Percentiles rank a stretch among this genome's conserved stretches.
Conservation (phyloP, 2,329 filamentous ascomycete genomes). For the Cladophialophora exuberans region DNA sequence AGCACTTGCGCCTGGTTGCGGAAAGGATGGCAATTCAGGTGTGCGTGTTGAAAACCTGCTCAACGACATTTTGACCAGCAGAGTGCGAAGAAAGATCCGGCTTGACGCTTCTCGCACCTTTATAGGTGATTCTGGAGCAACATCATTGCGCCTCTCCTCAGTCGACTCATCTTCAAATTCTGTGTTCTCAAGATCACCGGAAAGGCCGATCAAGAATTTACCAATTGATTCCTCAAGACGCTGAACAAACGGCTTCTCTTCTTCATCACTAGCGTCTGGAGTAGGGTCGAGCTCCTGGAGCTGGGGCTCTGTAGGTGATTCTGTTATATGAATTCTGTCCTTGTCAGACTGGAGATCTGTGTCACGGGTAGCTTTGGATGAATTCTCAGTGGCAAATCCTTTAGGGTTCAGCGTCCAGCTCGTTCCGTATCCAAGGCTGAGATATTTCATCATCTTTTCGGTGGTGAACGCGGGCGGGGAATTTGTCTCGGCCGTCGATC, state of each 20-base stretch:
- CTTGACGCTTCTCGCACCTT: slow-evolving; percentile 13
- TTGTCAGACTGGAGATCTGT: not conserved
- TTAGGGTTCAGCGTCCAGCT: slow-evolving; percentile 48
- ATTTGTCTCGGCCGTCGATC: not conserved
- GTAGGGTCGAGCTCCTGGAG: slow-evolving; percentile 30
- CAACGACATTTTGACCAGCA: slow-evolving; percentile 40
- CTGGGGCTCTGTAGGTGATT: slow-evolving; percentile 7
- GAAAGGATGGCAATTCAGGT: not conserved
- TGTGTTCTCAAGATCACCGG: slow-evolving; percentile 45
- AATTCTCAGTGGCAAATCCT: slow-evolving; percentile 21
- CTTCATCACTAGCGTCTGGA: slow-evolving; percentile 33
- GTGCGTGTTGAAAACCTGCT: slow-evolving; percentile 11
- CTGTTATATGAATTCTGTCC: not conserved
- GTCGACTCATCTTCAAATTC: slow-evolving; percentile 40
- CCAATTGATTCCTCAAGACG: slow-evolving; percentile 37
- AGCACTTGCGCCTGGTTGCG: not conserved
- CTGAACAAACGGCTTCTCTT: slow-evolving; percentile 28
- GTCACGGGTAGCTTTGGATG: not conserved
- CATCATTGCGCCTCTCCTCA: slow-evolving; percentile 30
- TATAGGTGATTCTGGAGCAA: not conserved
- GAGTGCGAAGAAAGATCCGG: slow-evolving; percentile 41
- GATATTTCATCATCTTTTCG: slow-evolving; percentile 53
- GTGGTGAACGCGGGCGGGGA: slow-evolving; percentile 38
- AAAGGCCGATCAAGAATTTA: slow-evolving; percentile 48
- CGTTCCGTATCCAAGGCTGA: slow-evolving; percentile 55